phyloP scores from a whole-genome alignment of 2,329 filamentous ascomycete genomes.

The Periconia macrospinosa region DNA sequence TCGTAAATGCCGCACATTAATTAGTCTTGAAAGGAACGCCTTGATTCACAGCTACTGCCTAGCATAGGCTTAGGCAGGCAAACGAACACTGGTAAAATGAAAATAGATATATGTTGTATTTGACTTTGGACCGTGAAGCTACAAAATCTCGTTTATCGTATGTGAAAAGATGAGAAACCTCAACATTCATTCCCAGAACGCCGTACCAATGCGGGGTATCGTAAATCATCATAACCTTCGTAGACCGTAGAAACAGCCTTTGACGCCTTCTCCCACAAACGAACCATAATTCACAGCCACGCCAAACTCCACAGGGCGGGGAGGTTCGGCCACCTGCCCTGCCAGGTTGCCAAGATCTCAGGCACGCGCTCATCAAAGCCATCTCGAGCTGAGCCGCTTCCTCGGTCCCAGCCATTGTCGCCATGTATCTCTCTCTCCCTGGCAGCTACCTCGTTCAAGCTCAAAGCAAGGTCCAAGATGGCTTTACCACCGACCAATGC shows the following conservation, averaged over 20 bases:
- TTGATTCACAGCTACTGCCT: no score
- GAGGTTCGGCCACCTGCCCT: slow-evolving; percentile 89
- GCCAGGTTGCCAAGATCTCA: slow-evolving; percentile 88
- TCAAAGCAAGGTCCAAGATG: slow-evolving; percentile 87
- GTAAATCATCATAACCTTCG: slow-evolving; percentile 4
- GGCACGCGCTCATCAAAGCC: slow-evolving; percentile 93
- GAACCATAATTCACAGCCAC: slow-evolving; percentile 67
- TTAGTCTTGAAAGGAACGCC: no score
- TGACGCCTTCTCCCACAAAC: background rate
- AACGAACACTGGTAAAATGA: no score
- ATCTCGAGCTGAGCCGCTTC: slow-evolving; percentile 58
- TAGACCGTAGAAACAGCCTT: background rate
- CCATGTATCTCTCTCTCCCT: slow-evolving; percentile 74
- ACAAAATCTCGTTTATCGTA: background rate
- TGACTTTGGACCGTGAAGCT: background rate
- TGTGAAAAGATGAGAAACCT: background rate
- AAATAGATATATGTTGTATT: no score
- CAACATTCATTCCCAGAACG: slow-evolving; percentile 1
- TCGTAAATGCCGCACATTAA: no score
- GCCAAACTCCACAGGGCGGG: slow-evolving; percentile 93
- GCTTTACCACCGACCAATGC: slow-evolving; percentile 86
- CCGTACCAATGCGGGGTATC: slow-evolving; percentile 12
- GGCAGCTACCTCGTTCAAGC: slow-evolving; percentile 76
- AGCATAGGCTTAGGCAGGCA: no score
- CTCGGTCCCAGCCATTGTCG: slow-evolving; percentile 68